Evolutionary conservation across 345 rosid species (phyloP).

Genomic region (Noccaea caerulescens): DNA sequence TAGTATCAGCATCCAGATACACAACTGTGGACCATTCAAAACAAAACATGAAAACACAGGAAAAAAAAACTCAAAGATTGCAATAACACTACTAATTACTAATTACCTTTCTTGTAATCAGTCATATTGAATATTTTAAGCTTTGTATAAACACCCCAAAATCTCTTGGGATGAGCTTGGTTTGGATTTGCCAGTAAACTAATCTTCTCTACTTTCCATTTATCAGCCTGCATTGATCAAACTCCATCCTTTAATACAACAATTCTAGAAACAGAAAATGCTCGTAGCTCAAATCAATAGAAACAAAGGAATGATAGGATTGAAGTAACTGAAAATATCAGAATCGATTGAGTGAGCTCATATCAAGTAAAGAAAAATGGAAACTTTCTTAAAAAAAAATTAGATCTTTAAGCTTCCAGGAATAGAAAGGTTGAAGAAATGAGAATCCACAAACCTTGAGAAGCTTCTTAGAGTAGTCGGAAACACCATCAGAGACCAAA

Average conservation of each 20-base stretch:
- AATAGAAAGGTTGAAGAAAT: slow-evolving; percentile 18
- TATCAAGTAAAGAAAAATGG: not conserved
- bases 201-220: slow-evolving; percentile 92
- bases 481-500: slow-evolving; percentile 92
- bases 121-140: slow-evolving; percentile 93
- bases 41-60: slow-evolving; percentile 13
- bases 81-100: not conserved
- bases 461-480: slow-evolving; percentile 70
- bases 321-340: not conserved
- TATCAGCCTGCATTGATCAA: slow-evolving; percentile 72
- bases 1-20: slow-evolving; percentile 95
- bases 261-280: not conserved
- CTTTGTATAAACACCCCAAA: slow-evolving; percentile 98
- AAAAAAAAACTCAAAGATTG: not conserved
- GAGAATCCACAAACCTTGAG: slow-evolving; percentile 50
- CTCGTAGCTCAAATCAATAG: not conserved
- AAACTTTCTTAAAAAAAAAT: not conserved
- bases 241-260: slow-evolving; percentile 1
- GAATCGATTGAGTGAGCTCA: not conserved
- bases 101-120: slow-evolving; percentile 74
- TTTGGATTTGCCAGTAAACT: slow-evolving; percentile 86
- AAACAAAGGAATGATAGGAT: not conserved
- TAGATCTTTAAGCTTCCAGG: slow-evolving; percentile 21
- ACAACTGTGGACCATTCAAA: slow-evolving; percentile 57
- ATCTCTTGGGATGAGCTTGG: slow-evolving; percentile 82